Evolutionary conservation across 2,329 filamentous ascomycete genomes (phyloP).

Genomic region (Neurospora sp.): DNA sequence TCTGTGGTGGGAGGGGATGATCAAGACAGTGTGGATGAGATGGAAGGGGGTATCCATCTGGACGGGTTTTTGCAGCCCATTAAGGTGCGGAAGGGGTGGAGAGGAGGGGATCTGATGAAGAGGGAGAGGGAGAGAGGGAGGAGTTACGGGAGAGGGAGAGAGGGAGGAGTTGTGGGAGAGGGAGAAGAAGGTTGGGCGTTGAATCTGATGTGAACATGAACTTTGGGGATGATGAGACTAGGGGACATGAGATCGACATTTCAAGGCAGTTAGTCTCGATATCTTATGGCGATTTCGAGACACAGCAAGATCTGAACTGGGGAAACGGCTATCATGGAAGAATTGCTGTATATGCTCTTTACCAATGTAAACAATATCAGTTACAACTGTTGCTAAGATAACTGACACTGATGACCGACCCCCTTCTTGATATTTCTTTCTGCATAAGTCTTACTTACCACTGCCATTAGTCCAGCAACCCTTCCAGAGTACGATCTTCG

Average conservation of each 20-base stretch:
- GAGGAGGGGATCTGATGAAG: constrained; percentile 25
- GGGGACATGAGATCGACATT: background rate
- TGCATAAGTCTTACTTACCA: background rate
- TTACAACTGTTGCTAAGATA: background rate
- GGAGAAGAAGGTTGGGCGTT: background rate
- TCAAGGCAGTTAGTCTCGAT: background rate
- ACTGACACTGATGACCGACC: background rate
- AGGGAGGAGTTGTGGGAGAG: background rate
- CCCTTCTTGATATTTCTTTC: background rate
- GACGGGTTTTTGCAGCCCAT: constrained; percentile 57
- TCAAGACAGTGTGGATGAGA: constrained; percentile 39
- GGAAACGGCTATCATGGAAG: background rate
- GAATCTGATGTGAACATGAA: background rate
- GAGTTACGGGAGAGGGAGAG: background rate
- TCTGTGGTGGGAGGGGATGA: constrained; percentile 28
- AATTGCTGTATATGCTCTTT: background rate
- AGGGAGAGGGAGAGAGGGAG: background rate
- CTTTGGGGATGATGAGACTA: background rate
- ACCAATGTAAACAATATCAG: background rate
- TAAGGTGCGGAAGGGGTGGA: constrained; percentile 37
- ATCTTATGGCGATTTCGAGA: background rate
- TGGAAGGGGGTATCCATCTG: constrained; percentile 53
- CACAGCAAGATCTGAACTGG: background rate
- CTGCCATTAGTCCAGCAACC: background rate
- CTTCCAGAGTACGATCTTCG: background rate